phyloP scores from a whole-genome alignment of 2,329 filamentous ascomycete genomes.

The Thielaviopsis cerberus region DNA sequence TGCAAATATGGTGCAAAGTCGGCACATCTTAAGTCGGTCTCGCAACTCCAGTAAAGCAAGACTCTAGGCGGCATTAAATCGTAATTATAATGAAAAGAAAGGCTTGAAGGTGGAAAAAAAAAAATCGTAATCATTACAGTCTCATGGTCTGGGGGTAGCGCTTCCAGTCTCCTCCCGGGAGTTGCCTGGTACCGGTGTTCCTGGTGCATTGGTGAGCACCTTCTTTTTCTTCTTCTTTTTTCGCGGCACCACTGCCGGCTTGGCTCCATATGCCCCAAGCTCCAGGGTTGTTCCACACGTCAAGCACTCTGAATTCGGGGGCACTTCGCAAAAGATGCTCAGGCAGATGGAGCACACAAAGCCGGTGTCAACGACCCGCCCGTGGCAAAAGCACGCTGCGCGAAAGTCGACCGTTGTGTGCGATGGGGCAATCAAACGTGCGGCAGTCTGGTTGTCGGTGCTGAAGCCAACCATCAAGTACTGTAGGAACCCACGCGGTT shows the following conservation, averaged over 20 bases:
- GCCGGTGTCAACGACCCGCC: slow-evolving; percentile 73
- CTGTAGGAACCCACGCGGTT: slow-evolving; percentile 59
- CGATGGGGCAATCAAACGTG: slow-evolving; percentile 57
- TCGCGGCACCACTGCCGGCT: slow-evolving; percentile 54
- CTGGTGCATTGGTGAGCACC: slow-evolving; percentile 23
- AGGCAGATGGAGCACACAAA: slow-evolving; percentile 94
- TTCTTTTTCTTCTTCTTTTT: slow-evolving; percentile 65
- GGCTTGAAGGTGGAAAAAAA: not conserved
- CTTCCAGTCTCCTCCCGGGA: slow-evolving; percentile 38
- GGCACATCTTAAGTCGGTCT: not conserved
- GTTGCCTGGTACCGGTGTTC: slow-evolving; percentile 19
- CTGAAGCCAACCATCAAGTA: slow-evolving; percentile 92
- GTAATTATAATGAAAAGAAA: not conserved
- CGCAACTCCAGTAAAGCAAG: not conserved
- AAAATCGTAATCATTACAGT: not conserved
- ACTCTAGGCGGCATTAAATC: not conserved
- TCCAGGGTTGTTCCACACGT: slow-evolving; percentile 66
- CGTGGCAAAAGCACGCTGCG: slow-evolving; percentile 95
- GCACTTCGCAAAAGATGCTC: slow-evolving; percentile 68
- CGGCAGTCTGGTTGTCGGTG: slow-evolving; percentile 37
- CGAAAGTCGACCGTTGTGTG: slow-evolving; percentile 84
- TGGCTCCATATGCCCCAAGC: slow-evolving; percentile 57
- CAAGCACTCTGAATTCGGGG: slow-evolving; percentile 48
- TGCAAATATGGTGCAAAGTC: not conserved
- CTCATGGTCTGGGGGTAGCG: slow-evolving; percentile 34